phyloP scores from a whole-genome alignment of 441 rosid genomes.

The Croton setiger region DNA sequence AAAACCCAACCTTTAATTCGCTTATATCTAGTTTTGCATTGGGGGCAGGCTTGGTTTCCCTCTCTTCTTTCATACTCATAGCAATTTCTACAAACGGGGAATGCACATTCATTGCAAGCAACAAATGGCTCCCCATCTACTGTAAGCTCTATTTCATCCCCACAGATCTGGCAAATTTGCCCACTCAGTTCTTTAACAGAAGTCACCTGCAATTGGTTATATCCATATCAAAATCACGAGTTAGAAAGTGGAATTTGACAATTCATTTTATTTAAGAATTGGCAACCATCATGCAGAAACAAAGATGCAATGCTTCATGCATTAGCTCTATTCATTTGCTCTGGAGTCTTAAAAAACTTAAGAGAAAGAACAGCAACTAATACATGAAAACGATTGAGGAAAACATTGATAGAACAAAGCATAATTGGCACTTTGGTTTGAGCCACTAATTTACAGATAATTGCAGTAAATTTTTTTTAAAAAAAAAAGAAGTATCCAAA shows the following conservation, averaged over 20 bases:
- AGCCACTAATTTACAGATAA: background rate
- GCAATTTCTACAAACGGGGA: conserved; percentile 77
- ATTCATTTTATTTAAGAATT: conserved; percentile 11
- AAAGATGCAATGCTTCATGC: conserved; percentile 25
- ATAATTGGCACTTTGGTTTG: conserved; percentile 8
- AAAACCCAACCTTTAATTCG: conserved; percentile 56
- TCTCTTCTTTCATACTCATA: conserved; percentile 85
- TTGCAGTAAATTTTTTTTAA: background rate
- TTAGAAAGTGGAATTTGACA: conserved; percentile 5
- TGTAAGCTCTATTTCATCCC: conserved; percentile 67
- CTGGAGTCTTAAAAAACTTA: conserved; percentile 21
- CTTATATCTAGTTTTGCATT: conserved; percentile 76
- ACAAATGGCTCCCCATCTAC: conserved; percentile 71
- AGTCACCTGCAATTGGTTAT: conserved; percentile 41
- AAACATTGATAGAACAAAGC: background rate
- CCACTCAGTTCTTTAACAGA: conserved; percentile 67
- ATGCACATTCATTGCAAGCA: conserved; percentile 90
- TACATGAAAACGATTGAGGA: conserved; percentile 1
- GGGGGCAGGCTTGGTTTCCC: conserved; percentile 81
- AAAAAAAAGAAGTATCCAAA: conserved; percentile 4
- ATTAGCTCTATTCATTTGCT: conserved; percentile 23
- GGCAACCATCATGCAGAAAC: conserved; percentile 15
- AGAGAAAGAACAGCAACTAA: conserved; percentile 6
- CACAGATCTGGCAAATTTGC: conserved; percentile 81
- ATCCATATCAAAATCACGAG: background rate